Conservation (phyloP, 1,284 basidiomycete genomes). For the Uromyces viciae-fabae region DNA sequence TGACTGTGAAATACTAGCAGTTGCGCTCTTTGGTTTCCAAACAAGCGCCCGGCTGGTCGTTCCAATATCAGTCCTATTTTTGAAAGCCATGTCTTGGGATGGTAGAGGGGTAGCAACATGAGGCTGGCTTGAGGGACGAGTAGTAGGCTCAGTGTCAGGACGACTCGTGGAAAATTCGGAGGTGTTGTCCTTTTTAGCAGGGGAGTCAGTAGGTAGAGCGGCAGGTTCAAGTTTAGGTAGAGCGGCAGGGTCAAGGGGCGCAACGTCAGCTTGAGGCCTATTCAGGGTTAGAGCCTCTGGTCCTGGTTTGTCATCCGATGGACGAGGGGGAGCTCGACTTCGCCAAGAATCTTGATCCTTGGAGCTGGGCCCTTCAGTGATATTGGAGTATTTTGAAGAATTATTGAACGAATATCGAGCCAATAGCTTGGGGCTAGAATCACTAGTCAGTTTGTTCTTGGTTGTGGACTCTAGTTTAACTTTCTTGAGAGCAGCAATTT, state of each 20-base stretch:
- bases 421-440: constrained; percentile 13
- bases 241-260: neutral
- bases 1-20: neutral
- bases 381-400: neutral
- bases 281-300: neutral
- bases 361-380: no score
- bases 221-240: neutral
- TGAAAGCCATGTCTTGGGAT: constrained; percentile 38
- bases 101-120: neutral
- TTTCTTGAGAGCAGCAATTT: neutral
- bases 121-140: neutral
- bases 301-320: constrained; percentile 7
- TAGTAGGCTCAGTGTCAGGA: neutral
- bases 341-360: constrained; percentile 38
- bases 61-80: neutral
- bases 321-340: constrained; percentile 4
- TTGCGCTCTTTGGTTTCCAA: constrained; percentile 9
- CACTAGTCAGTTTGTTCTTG: neutral
- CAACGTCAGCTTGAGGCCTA: neutral
- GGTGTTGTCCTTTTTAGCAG: neutral
- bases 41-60: neutral
- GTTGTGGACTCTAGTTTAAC: neutral
- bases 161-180: neutral
- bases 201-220: neutral
- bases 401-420: constrained; percentile 7